Percentiles rank a stretch among this genome's conserved stretches.
phyloP scores from a whole-genome alignment of 1,284 basidiomycete genomes.

The Leccinum solheimii region DNA sequence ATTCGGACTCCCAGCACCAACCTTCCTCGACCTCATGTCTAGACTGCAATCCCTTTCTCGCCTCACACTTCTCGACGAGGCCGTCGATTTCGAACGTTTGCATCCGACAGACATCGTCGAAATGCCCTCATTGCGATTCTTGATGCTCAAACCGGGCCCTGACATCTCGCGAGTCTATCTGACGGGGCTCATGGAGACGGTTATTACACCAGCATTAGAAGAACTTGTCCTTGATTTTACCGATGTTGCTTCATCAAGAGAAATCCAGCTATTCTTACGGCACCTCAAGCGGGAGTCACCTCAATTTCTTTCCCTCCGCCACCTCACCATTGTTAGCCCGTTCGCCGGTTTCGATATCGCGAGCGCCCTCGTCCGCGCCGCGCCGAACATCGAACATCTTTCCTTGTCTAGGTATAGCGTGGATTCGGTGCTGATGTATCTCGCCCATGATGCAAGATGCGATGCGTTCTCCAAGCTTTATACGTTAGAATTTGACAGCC shows the following conservation, averaged over 20 bases:
- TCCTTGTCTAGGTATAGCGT: conserved; percentile 31
- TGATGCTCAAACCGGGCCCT: conserved; percentile 28
- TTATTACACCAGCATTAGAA: conserved; percentile 27
- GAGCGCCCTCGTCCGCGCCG: conserved; percentile 26
- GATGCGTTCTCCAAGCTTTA: conserved; percentile 29
- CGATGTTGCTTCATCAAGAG: conserved; percentile 28
- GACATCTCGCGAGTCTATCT: conserved; percentile 33
- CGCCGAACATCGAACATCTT: conserved; percentile 28
- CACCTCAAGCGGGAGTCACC: conserved; percentile 30
- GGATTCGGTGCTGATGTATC: conserved; percentile 27
- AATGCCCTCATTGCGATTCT: conserved; percentile 23
- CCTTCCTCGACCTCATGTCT: conserved; percentile 27
- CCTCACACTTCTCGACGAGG: conserved; percentile 30
- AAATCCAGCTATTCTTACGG: conserved; percentile 32
- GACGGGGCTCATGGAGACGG: conserved; percentile 26
- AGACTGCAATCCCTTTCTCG: conserved; percentile 24
- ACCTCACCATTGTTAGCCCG: conserved; percentile 23
- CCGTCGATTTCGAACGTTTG: conserved; percentile 30
- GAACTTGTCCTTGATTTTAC: conserved; percentile 30
- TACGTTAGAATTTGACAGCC: conserved; percentile 20
- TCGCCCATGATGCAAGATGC: conserved; percentile 32
- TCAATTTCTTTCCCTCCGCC: conserved; percentile 26
- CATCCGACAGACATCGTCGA: conserved; percentile 11
- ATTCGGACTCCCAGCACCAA: conserved; percentile 21
- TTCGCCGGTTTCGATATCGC: conserved; percentile 31